phyloP scores from a whole-genome alignment of 257 asterid genomes.

The Jacaranda copaia region DNA sequence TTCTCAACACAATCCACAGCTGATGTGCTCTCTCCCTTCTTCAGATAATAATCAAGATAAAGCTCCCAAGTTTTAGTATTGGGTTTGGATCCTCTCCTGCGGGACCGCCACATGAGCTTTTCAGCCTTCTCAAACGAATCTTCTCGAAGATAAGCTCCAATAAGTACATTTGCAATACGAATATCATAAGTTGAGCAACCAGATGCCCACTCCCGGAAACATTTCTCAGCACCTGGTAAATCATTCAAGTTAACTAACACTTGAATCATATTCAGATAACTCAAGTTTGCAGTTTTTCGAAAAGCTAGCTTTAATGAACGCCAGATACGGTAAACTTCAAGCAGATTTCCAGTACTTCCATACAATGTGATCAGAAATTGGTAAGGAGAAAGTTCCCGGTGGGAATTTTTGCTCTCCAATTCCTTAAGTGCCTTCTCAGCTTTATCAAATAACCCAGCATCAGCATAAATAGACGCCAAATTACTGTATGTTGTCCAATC shows the following conservation, averaged over 20 bases:
- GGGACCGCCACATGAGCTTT: constrained; percentile 61
- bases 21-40: constrained; percentile 59
- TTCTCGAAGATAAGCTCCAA: constrained; percentile 74
- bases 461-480: constrained; percentile 86
- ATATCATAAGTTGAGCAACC: constrained; percentile 66
- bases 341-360: constrained; percentile 81
- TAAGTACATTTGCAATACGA: constrained; percentile 77
- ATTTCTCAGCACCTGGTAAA: constrained; percentile 94
- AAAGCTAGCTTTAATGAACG: constrained; percentile 90
- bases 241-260: constrained; percentile 81
- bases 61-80: constrained; percentile 94
- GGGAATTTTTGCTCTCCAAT: constrained; percentile 73
- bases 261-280: constrained; percentile 91
- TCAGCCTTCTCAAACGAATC: constrained; percentile 69
- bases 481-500: constrained; percentile 98
- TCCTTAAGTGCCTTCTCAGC: constrained; percentile 90
- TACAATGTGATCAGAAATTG: constrained; percentile 87
- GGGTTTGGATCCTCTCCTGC: constrained; percentile 70
- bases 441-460: constrained; percentile 73
- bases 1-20: constrained; percentile 63
- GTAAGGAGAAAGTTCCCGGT: constrained; percentile 63
- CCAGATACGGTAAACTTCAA: constrained; percentile 89
- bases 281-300: constrained; percentile 75
- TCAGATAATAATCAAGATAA: constrained; percentile 69
- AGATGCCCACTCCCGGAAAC: constrained; percentile 82